A percentile compares a stretch with the other conserved stretches of the same genome.
Conservation (phyloP, 2,329 filamentous ascomycete genomes). For the Paecilomyces dactylethromorphus region DNA sequence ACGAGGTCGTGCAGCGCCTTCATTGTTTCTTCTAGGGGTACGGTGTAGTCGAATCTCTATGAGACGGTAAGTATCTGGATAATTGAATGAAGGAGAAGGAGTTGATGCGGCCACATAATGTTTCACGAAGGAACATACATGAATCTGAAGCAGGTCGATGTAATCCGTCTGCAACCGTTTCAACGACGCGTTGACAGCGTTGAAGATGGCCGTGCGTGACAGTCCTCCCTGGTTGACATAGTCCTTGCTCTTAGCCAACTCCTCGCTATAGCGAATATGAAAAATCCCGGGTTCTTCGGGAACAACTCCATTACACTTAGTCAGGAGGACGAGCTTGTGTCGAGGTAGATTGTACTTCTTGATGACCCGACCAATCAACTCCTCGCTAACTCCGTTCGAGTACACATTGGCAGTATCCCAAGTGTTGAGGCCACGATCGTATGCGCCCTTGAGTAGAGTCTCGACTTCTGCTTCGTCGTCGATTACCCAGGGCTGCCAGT, state of each 20-base stretch:
- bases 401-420: constrained; percentile 25
- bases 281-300: constrained; percentile 15
- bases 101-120: background rate
- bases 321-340: constrained; percentile 51
- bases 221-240: constrained; percentile 43
- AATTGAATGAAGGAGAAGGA: too few relatives aligned
- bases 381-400: constrained; percentile 53
- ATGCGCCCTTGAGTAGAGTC: constrained; percentile 17
- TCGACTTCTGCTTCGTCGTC: constrained; percentile 15
- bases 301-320: constrained; percentile 44
- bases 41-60: constrained; percentile 31
- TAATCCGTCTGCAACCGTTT: constrained; percentile 40
- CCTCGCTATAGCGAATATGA: constrained; percentile 26
- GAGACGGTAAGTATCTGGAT: too few relatives aligned
- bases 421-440: constrained; percentile 16
- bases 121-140: constrained; percentile 13
- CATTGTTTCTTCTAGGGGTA: constrained; percentile 38
- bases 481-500: constrained; percentile 16
- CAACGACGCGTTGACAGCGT: constrained; percentile 40
- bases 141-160: constrained; percentile 47
- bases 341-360: constrained; percentile 53
- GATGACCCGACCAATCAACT: constrained; percentile 57
- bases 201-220: constrained; percentile 45
- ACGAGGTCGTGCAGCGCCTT: constrained; percentile 37
- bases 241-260: constrained; percentile 40